phyloP scores from a whole-genome alignment of 2,329 filamentous ascomycete genomes.

The Ophiocordyceps polyrhachis-furcata region DNA sequence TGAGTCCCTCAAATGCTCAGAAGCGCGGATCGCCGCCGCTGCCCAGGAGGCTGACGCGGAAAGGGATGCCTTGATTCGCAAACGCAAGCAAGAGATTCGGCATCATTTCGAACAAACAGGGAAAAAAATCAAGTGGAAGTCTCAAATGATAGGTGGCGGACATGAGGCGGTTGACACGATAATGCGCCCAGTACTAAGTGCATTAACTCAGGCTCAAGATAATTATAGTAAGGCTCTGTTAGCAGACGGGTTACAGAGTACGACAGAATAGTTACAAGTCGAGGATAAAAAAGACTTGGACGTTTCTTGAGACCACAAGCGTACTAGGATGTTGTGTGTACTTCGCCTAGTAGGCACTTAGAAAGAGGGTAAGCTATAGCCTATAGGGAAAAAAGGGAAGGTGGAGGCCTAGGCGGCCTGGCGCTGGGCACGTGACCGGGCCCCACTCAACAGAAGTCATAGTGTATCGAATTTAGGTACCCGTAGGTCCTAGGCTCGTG shows the following conservation, averaged over 20 bases:
- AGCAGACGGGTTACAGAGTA: constrained; percentile 35
- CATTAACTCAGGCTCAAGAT: constrained; percentile 49
- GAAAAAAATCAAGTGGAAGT: constrained; percentile 52
- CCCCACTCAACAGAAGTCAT: too few relatives aligned
- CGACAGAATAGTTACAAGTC: constrained; percentile 18
- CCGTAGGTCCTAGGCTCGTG: too few relatives aligned
- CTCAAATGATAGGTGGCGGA: constrained; percentile 54
- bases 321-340: too few relatives aligned
- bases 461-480: too few relatives aligned
- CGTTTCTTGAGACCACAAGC: too few relatives aligned
- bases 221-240: constrained; percentile 55
- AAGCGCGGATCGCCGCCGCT: constrained; percentile 63
- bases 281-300: too few relatives aligned
- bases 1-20: constrained; percentile 61
- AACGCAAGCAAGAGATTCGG: constrained; percentile 49
- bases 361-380: too few relatives aligned
- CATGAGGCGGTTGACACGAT: constrained; percentile 56
- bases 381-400: too few relatives aligned
- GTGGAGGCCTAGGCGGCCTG: too few relatives aligned
- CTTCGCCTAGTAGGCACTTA: too few relatives aligned
- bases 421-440: too few relatives aligned
- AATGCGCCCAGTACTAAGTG: constrained; percentile 53
- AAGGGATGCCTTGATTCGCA: constrained; percentile 45
- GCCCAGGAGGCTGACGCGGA: constrained; percentile 63
- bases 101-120: constrained; percentile 54